Evolutionary conservation across 129 eudicot genomes (phyloP), one percentile per base, ranked within the genome.

Genomic region (Logfia minima): DNA sequence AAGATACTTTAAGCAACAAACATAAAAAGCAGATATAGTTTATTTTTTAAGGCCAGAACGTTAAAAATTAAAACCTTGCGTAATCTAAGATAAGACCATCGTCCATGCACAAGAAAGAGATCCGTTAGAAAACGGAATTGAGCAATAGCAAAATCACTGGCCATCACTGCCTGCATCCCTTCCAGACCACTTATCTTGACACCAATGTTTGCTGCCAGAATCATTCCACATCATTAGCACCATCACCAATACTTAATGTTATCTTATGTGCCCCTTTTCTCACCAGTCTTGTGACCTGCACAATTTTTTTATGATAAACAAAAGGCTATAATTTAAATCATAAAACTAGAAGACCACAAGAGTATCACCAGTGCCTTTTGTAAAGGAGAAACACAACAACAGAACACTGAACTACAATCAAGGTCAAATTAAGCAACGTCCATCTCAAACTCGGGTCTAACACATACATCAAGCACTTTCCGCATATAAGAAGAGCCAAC

Each of bases 101-200:
- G 85, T 31, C 98, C 98, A 87, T 94, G 98, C 60, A 94, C 98
- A 74, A 94, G 98, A 45, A 94, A 96, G 72, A 94, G 69, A 69
- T 94, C 98, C 0, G 96, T 87, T 22, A 94, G 85, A 85, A 89
- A 94, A 17, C 98, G 96, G 53, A 94, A 94, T 77, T 94, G 98
- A 65, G 97, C 97, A 63, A 94, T 94, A 56, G 98, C 98, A 74
- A 94, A 94, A 85, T 94, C 98, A 72, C 97, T 91, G 1, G 98
- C 98, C 98, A 91, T 94, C 75, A 94, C 98, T 17, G 98, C 98
- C 78, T 94, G 98, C 98, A 94, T 94, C 61, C 98, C 98, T 83
- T 94, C 98, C 60, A 86, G 75, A 48, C 98, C 97, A 81, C 98
- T 94, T 59, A 94, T 94, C 53, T 97, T 97, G 43, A 94, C 96